Conservation (phyloP, 2,329 filamentous ascomycete genomes). For the Trichoderma arundinaceum region DNA sequence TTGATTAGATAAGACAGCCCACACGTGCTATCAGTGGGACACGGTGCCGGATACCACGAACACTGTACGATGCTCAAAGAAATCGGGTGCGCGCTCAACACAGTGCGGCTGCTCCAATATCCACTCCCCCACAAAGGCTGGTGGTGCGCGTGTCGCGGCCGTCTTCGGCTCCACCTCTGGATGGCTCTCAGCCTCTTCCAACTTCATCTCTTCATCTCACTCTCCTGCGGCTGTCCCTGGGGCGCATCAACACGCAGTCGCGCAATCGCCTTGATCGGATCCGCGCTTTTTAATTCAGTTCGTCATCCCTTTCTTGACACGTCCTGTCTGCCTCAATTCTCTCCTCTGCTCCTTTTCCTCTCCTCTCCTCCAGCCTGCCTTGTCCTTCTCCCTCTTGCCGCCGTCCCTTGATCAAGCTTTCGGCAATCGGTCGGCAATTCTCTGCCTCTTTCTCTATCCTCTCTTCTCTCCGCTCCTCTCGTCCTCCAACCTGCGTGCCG, state of each 20-base stretch:
- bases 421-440: slow-evolving; percentile 31
- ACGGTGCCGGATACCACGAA: background rate
- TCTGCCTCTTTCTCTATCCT: slow-evolving; percentile 19
- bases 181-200: slow-evolving; percentile 32
- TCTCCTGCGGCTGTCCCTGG: slow-evolving; percentile 30
- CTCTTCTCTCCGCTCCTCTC: slow-evolving; percentile 23
- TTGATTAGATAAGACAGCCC: slow-evolving; percentile 18
- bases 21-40: background rate
- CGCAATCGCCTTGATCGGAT: slow-evolving; percentile 37
- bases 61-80: background rate
- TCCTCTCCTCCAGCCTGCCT: slow-evolving; percentile 24
- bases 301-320: slow-evolving; percentile 38
- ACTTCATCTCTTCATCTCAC: slow-evolving; percentile 26
- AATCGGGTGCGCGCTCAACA: background rate
- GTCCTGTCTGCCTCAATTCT: slow-evolving; percentile 33
- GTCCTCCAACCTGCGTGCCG: slow-evolving; percentile 22
- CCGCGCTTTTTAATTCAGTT: slow-evolving; percentile 45
- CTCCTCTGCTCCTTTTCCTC: slow-evolving; percentile 20
- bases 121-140: background rate
- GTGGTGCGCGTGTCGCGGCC: slow-evolving; percentile 26
- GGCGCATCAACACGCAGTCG: slow-evolving; percentile 37
- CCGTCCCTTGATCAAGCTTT: slow-evolving; percentile 24
- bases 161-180: slow-evolving; percentile 30
- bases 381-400: slow-evolving; percentile 29
- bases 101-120: background rate